Base-by-base conservation (phyloP, 1,284 basidiomycete genomes). In the Heterobasidion annosum region DNA sequence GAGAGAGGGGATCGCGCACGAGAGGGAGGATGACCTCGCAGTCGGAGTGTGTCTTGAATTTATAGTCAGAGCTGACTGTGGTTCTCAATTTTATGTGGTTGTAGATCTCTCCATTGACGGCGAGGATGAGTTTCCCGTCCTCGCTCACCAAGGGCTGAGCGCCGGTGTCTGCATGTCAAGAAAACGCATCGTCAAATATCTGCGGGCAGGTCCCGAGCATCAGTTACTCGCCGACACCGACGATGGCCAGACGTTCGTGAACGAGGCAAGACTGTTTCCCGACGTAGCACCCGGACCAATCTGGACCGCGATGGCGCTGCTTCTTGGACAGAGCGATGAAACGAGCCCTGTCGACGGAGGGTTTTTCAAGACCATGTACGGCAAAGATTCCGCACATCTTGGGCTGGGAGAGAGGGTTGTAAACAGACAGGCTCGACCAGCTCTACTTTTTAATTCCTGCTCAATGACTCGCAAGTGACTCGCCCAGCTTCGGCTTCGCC, bases 71-170 rank as follows among this genome's bases (percentile, higher is more conserved):
- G 48, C 78, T 83, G 62, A 61, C 33, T 95, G 74, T 72, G 56
- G 88, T 82, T 60, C 92, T 85, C 49, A 99, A 82, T 40, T 85
- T 78, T 57, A 93, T 73, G 69, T 99, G 93, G 79, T 99, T 99
- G 81, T 99, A 99, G 65, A 99, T 99, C 73, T 99, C 97, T 54
- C 97, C 97, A 73, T 99, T 99, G 68, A 99, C 97, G 57, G 92
- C 86, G 54, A 99, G 87, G 63, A 90, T 81, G 61, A 88, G 70
- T 66, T 89, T 91, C 55, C 87, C 88, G 64, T 98, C 93, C 50
- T 90, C 83, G 71, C 88, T 93, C 60, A 89, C 73, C 54, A 99
- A 81, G 19, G 97, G 97, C 69, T 99, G 97, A 43, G 97, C 97
- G 63, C 97, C 97, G 34, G 94, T 91, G 70, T 98, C 96, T 97